Conservation (phyloP, 2,329 filamentous ascomycete genomes). For the Trichoderma aggressivum region DNA sequence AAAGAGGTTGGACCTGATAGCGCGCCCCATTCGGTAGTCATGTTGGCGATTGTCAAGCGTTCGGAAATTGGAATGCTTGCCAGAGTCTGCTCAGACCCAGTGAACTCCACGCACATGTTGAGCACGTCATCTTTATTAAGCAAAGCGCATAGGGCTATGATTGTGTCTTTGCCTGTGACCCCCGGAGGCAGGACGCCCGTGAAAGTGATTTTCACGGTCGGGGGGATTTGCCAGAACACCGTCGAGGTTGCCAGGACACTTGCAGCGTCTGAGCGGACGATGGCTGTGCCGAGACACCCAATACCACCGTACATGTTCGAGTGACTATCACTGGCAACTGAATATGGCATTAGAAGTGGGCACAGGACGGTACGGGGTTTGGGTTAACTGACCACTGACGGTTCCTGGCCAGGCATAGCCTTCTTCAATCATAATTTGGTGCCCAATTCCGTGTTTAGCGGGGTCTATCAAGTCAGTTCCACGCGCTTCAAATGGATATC, state of each 20-base stretch:
- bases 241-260: constrained; percentile 77
- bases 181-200: constrained; percentile 71
- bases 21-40: constrained; percentile 80
- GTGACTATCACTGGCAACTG: constrained; percentile 74
- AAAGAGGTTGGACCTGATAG: constrained; percentile 37
- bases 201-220: constrained; percentile 75
- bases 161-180: constrained; percentile 91
- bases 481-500: not conserved
- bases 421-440: constrained; percentile 83
- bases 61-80: constrained; percentile 67
- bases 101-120: constrained; percentile 88
- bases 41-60: constrained; percentile 72
- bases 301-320: constrained; percentile 81
- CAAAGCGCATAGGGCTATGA: constrained; percentile 79
- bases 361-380: not conserved
- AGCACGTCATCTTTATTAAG: constrained; percentile 77
- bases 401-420: constrained; percentile 81
- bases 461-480: constrained; percentile 40
- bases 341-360: not conserved
- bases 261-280: constrained; percentile 85
- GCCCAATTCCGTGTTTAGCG: constrained; percentile 77
- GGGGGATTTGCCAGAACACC: constrained; percentile 89
- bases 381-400: constrained; percentile 43
- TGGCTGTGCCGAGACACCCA: constrained; percentile 70
- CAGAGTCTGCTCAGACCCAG: constrained; percentile 75